These are phyloP conservation scores for Incumbomyces lentus DNA, from an alignment of 2,329 filamentous ascomycete genomes.

Conservation along the genomic window DNA sequence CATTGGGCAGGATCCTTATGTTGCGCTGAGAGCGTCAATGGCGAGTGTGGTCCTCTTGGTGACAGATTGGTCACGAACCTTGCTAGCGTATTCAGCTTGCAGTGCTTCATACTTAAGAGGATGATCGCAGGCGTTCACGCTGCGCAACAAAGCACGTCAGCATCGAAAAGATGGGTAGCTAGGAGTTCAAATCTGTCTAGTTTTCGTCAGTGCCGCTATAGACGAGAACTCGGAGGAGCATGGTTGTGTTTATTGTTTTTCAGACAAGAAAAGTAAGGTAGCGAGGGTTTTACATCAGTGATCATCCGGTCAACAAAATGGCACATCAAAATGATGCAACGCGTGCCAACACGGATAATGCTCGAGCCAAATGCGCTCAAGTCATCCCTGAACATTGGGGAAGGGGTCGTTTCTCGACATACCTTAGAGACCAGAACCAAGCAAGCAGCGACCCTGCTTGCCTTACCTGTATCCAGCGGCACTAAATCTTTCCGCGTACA, in stretches of 20 bases:
- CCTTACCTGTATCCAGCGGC: conserved; percentile 89
- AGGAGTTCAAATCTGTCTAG: background rate
- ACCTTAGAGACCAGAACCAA: conserved; percentile 23
- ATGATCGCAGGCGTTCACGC: conserved; percentile 88
- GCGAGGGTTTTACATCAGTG: conserved; percentile 99
- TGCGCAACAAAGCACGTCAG: conserved; percentile 31
- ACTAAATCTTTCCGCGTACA: conserved; percentile 86
- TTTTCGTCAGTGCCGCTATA: background rate
- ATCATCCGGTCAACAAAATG: conserved; percentile 51
- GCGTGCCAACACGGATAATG: conserved; percentile 55
- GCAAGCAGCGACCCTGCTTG: conserved; percentile 7
- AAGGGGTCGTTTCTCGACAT: conserved; percentile 22
- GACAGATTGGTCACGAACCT: conserved; percentile 56
- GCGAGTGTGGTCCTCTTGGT: conserved; percentile 22
- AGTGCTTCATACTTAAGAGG: conserved; percentile 79
- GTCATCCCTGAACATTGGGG: conserved; percentile 66
- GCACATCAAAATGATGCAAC: conserved; percentile 67
- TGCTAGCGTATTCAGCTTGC: conserved; percentile 69
- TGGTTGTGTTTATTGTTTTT: conserved; percentile 32
- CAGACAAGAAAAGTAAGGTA: conserved; percentile 92
- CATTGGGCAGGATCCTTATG: conserved; percentile 84
- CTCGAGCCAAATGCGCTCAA: conserved; percentile 99
- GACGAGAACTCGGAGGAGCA: background rate
- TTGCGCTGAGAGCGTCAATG: conserved; percentile 50
- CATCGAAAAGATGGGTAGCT: background rate